These are phyloP conservation scores for Globisporangium nodosum DNA, from an alignment of 352 stramenopile species.

Conservation along the genomic window DNA sequence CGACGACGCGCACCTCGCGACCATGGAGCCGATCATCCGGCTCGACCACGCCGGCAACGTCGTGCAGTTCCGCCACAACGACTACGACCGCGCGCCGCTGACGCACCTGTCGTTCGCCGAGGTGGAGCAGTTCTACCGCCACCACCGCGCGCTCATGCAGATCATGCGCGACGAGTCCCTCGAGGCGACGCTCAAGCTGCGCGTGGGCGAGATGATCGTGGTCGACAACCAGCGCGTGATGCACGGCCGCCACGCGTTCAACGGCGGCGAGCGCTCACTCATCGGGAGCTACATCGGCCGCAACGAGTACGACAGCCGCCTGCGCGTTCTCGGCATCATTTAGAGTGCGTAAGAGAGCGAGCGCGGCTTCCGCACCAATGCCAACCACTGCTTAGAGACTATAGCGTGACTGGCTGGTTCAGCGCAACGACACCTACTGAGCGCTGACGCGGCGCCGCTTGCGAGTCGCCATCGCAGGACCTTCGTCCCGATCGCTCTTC, in stretches of 20 bases:
- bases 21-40: conserved; percentile 77
- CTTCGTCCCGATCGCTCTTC: conserved; percentile 2
- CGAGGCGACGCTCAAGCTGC: conserved; percentile 33
- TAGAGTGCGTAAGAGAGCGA: conserved; percentile 17
- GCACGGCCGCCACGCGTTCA: conserved; percentile 77
- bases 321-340: conserved; percentile 80
- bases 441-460: conserved; percentile 9
- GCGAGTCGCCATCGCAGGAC: background rate
- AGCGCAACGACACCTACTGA: background rate
- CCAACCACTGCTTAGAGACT: background rate
- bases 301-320: conserved; percentile 79
- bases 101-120: conserved; percentile 76
- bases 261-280: conserved; percentile 66
- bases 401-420: too few species aligned
- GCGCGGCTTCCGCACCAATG: background rate
- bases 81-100: conserved; percentile 81
- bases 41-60: conserved; percentile 70
- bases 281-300: conserved; percentile 88
- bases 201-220: background rate
- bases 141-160: conserved; percentile 64
- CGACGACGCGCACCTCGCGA: conserved; percentile 63
- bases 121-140: conserved; percentile 64
- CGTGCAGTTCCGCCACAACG: conserved; percentile 84
- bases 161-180: conserved; percentile 56
- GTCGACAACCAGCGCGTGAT: conserved; percentile 74